Evolutionary conservation across 2,329 filamentous ascomycete genomes (phyloP), one percentile per base, ranked within the genome.

Genomic region (Venturia pyrina): DNA sequence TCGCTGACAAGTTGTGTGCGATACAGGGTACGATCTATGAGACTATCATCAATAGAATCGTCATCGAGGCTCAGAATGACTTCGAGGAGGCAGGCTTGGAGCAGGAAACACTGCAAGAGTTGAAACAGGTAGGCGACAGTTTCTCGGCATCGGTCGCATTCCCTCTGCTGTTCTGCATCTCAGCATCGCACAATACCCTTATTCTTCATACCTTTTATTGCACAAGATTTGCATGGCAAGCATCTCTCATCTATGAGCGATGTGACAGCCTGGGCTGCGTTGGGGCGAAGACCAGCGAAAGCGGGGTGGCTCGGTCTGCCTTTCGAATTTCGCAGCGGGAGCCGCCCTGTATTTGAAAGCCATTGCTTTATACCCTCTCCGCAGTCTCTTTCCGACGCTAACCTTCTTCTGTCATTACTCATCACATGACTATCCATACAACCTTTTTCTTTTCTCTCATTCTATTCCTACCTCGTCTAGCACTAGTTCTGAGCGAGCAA

Each of bases 51-150:
- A 89, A 93, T 72, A 89, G 90, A 72, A 80, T 82, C 68, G 75
- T 81, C 67, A 70, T 72, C 62, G 74, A 75, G 70, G 97, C 93
- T 73, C 86, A 90, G 74, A 90, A 93, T 74, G 95, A 98, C 78
- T 98, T 99, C 76, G 95, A 99, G 77, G 95, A 99, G 79, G 91
- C 89, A 71, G 95, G 95, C 72, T 89, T 98, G 70, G 91, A 96
- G 72, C 89, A 93, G 76, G 82, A 85, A 71, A 93, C 93, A 63
- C 81, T 99, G 73, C 87, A 93, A 70, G 91, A 96, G 76, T 82
- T 99, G 82, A 88, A 88, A 78, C 84, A 88, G 86, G 93, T 98
- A 82, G 84, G 90, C 81, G 66, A 64, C 24, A 66, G 5, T 59
- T 24, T 24, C 24, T 21, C 53, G 32, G 24, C 65, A 21, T 64